Evolutionary conservation across 805 yeast genomes (phyloP), one percentile per base, ranked within the genome.

Genomic region (Saccharomyces kudriavzevii): DNA sequence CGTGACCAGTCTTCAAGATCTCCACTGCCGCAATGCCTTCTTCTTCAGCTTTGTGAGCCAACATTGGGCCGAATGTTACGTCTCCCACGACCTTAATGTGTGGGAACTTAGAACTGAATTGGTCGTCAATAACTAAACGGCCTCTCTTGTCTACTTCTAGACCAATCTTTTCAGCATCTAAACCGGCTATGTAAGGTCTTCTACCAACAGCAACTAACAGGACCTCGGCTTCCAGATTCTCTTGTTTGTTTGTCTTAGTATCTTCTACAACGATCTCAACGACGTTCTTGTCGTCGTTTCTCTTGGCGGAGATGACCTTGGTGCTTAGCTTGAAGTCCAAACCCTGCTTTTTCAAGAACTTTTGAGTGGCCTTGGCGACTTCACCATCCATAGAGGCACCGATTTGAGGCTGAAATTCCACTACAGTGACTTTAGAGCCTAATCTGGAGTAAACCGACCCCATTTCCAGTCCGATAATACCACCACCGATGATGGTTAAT

Each of bases 41-140:
- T 74, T 94, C 99, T 80, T 94, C 99, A 58, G 99, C 99, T 81
- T 94, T 94, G 82, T 94, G 99, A 60, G 99, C 99, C 76, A 94
- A 82, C 99, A 94, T 94, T 65, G 96, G 92, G 65, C 99, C 99
- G 66, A 89, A 94, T 45, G 99, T 94, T 53, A 85, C 97, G 70
- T 94, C 99, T 74, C 99, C 99, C 74, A 94, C 89, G 67, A 90
- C 96, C 75, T 96, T 88, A 71, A 94, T 91, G 76, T 94, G 96
- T 53, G 91, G 86, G 74, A 79, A 82, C 74, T 89, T 91, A 61
- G 98, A 87, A 77, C 89, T 86, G 82, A 82, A 94, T 78, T 92
- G 89, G 56, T 86, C 84, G 74, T 94, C 97, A 67, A 95, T 92
- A 53, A 94, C 95, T 67, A 94, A 79, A 71, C 98, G 85, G 58